phyloP scores from a whole-genome alignment of 2,329 filamentous ascomycete genomes.

The Calonectria crousiana region DNA sequence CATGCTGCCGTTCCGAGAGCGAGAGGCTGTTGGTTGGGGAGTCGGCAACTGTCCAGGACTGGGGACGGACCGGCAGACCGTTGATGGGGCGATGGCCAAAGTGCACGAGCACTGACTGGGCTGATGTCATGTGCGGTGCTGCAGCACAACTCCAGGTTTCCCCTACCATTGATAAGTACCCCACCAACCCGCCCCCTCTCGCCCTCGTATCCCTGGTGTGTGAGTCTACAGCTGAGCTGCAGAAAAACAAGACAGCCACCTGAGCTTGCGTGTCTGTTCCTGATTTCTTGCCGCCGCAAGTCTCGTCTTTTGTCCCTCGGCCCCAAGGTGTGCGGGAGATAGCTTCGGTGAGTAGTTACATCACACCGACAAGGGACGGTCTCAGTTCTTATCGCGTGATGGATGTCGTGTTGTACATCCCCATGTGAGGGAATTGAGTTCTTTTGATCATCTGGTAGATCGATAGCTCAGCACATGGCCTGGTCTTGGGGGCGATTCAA shows the following conservation, averaged over 20 bases:
- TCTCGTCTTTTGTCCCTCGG: background rate
- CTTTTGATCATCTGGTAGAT: background rate
- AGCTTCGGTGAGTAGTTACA: background rate
- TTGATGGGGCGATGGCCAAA: conserved; percentile 5
- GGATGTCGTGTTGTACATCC: background rate
- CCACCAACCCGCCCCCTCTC: conserved; percentile 1
- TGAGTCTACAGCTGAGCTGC: background rate
- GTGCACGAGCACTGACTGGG: background rate
- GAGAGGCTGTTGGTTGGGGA: background rate
- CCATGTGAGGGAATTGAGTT: background rate
- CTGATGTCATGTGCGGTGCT: conserved; percentile 19
- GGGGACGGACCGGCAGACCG: conserved; percentile 1
- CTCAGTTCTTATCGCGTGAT: background rate
- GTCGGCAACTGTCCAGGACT: background rate
- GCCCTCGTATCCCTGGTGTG: background rate
- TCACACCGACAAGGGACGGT: background rate
- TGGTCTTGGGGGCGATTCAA: background rate
- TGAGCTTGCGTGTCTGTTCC: conserved; percentile 1
- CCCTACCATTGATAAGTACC: background rate
- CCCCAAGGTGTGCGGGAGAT: background rate
- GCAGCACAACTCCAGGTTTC: conserved; percentile 7
- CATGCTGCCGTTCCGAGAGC: background rate
- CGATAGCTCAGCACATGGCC: background rate
- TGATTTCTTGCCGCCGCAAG: background rate
- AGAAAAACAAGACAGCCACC: conserved; percentile 10